These are phyloP conservation scores for Colletotrichum cereale DNA, from an alignment of 2,329 filamentous ascomycete genomes.

Conservation along the genomic window DNA sequence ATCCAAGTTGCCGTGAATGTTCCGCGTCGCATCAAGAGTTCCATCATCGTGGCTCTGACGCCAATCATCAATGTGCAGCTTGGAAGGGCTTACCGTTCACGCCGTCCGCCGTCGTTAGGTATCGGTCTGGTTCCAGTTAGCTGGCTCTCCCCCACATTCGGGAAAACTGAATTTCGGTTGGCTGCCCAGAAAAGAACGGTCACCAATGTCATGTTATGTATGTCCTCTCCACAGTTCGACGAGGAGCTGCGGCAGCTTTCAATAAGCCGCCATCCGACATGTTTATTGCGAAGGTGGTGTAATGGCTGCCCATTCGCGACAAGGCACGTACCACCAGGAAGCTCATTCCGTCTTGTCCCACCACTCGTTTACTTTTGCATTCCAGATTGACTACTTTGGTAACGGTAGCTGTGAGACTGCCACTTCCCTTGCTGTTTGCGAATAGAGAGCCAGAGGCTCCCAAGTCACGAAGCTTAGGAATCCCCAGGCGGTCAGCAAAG, in stretches of 20 bases:
- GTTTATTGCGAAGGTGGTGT: not conserved
- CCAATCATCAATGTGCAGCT: not conserved
- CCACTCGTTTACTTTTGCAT: not conserved
- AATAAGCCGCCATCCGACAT: not conserved
- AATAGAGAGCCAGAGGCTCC: not conserved
- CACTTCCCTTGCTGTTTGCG: not conserved
- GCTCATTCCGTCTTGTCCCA: not conserved
- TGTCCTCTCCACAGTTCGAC: not conserved
- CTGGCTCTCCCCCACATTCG: not conserved
- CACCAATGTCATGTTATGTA: too few relatives aligned
- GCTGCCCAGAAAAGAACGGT: not conserved
- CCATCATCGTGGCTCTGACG: not conserved
- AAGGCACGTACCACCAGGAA: not conserved
- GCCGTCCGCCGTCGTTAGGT: too few relatives aligned
- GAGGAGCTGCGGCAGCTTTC: not conserved
- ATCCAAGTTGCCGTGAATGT: not conserved
- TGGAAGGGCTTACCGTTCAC: not conserved
- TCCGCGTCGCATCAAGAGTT: not conserved
- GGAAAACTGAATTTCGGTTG: not conserved
- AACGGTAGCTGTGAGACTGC: not conserved
- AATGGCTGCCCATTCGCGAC: too few relatives aligned
- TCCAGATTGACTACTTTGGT: too few relatives aligned
- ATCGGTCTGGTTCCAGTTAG: too few relatives aligned
- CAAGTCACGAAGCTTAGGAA: not conserved
- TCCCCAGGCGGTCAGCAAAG: not conserved